Evolutionary conservation across 2,329 filamentous ascomycete species (phyloP).

Genomic region (Fusarium sp.): DNA sequence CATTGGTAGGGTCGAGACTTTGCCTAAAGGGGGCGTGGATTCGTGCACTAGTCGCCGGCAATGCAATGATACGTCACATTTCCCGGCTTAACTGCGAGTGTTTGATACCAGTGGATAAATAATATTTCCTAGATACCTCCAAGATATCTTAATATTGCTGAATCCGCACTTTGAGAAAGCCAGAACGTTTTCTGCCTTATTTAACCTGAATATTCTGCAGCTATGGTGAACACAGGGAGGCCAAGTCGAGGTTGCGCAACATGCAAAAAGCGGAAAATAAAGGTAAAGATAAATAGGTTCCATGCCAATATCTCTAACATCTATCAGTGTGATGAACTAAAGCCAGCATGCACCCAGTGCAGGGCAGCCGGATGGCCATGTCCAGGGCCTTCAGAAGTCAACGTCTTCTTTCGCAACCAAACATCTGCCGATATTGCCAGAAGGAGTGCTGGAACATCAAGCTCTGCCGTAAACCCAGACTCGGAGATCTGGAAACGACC

Average conservation of each 20-base stretch:
- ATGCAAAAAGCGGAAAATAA: slow-evolving; percentile 36
- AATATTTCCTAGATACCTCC: background rate
- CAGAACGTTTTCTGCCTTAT: background rate
- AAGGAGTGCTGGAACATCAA: background rate
- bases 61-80: slow-evolving; percentile 1
- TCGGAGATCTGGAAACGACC: background rate
- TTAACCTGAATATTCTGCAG: accelerated
- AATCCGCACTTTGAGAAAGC: background rate
- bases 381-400: slow-evolving; percentile 15
- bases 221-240: slow-evolving; percentile 34
- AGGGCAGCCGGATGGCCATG: slow-evolving; percentile 29
- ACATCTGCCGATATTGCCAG: background rate
- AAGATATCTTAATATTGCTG: background rate
- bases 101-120: background rate
- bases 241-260: slow-evolving; percentile 35
- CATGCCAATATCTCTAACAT: background rate
- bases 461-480: background rate
- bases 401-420: slow-evolving; percentile 27
- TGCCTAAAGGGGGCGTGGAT: background rate
- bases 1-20: background rate
- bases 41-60: background rate
- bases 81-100: background rate
- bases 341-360: slow-evolving; percentile 33
- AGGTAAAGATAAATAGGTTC: slow-evolving; percentile 5
- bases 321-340: slow-evolving; percentile 25